Percentiles rank a stretch among this genome's conserved stretches.
phyloP scores from a whole-genome alignment of 108 stramenopile species.

The Cyclotella kingstonii region DNA sequence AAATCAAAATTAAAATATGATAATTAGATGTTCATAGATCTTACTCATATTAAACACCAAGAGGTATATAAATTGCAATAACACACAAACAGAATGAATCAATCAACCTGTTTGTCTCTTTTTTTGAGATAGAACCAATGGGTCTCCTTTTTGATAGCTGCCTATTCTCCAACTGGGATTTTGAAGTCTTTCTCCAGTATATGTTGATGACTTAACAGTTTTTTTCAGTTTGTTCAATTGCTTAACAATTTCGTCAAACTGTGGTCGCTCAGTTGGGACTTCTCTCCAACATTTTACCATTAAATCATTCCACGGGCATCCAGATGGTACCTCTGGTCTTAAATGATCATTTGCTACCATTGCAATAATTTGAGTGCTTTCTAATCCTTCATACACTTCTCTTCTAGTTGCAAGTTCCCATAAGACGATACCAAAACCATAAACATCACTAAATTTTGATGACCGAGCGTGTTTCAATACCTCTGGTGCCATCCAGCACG shows the following conservation, averaged over 20 bases:
- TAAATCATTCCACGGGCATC: conserved; percentile 90
- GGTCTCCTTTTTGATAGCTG: conserved; percentile 38
- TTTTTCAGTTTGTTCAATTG: conserved; percentile 58
- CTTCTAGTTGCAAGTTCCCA: conserved; percentile 96
- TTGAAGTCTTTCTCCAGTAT: conserved; percentile 29
- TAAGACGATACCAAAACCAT: conserved; percentile 93
- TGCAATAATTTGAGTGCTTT: conserved; percentile 94
- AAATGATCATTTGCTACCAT: conserved; percentile 93
- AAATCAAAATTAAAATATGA: too few species aligned
- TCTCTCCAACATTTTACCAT: conserved; percentile 96
- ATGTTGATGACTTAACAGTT: conserved; percentile 30
- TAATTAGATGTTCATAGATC: too few species aligned
- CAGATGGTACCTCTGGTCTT: conserved; percentile 82
- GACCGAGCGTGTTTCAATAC: conserved; percentile 85
- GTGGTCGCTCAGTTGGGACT: conserved; percentile 78
- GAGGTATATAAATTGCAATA: not conserved
- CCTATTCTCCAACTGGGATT: conserved; percentile 21
- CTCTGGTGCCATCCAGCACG: conserved; percentile 98
- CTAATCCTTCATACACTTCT: conserved; percentile 90
- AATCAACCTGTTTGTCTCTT: conserved; percentile 5
- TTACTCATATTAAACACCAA: conserved; percentile 1
- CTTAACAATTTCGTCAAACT: conserved; percentile 83
- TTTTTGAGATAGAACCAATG: not conserved
- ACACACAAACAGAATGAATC: not conserved
- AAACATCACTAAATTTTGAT: conserved; percentile 92